A percentile compares a stretch with the other conserved stretches of the same genome.
Evolutionary conservation across 371 early-diverging fungal genomes (phyloP).

Genomic region (Lichtheimia ornata): DNA sequence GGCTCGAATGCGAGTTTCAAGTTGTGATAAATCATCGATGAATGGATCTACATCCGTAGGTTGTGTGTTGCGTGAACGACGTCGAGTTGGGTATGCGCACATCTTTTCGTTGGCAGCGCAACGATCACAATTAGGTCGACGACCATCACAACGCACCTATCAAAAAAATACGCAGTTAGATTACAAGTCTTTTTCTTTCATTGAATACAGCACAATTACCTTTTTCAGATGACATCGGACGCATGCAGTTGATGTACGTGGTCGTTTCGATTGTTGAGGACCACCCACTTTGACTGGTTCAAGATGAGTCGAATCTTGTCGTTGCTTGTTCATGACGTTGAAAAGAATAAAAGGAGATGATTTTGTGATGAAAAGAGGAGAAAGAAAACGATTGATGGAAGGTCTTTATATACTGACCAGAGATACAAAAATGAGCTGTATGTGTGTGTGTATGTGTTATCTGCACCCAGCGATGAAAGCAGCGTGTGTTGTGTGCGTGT

Average conservation of each 20-base stretch:
- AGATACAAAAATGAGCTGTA: not conserved
- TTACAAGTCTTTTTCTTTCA: not conserved
- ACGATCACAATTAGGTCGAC: slow-evolving; percentile 43
- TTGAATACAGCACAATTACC: slow-evolving; percentile 13
- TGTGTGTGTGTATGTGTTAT: no score
- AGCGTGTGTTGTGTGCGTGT: no score
- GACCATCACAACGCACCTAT: slow-evolving; percentile 46
- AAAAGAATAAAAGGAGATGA: not conserved
- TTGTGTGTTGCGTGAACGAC: slow-evolving; percentile 48
- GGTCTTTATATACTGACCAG: slow-evolving; percentile 1
- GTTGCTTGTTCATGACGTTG: not conserved
- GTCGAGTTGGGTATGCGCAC: slow-evolving; percentile 47
- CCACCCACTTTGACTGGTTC: not conserved
- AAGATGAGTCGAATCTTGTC: not conserved
- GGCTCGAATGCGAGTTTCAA: slow-evolving; percentile 34
- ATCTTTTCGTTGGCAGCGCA: slow-evolving; percentile 36
- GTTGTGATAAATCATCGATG: slow-evolving; percentile 40
- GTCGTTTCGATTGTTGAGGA: slow-evolving; percentile 21
- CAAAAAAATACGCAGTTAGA: not conserved
- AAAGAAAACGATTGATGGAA: not conserved
- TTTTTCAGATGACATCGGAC: slow-evolving; percentile 47
- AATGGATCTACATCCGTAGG: slow-evolving; percentile 44
- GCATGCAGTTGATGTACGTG: slow-evolving; percentile 44
- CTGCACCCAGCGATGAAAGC: no score
- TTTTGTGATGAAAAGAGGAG: not conserved